These are phyloP conservation scores for Haberlea rhodopensis DNA, from an alignment of 257 asterid species.

Conservation along the genomic window DNA sequence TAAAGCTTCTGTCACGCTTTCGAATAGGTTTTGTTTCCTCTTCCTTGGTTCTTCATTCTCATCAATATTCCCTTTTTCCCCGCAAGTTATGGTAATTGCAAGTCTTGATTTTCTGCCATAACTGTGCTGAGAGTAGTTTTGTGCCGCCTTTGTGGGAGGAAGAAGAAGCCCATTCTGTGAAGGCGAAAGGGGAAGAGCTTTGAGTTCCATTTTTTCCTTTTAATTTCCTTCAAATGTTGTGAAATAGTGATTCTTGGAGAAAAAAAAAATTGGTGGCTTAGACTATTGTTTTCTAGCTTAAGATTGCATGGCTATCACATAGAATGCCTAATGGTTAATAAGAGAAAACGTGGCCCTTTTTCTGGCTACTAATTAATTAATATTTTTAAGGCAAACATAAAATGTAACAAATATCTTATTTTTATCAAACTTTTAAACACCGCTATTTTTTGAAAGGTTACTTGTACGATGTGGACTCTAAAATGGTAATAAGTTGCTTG, in stretches of 20 bases:
- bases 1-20: conserved; percentile 72
- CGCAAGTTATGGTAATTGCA: conserved; percentile 27
- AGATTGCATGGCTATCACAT: conserved; percentile 40
- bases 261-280: conserved; percentile 10
- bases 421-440: not conserved
- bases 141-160: conserved; percentile 23
- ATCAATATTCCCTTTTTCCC: conserved; percentile 40
- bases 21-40: conserved; percentile 57
- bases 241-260: not conserved
- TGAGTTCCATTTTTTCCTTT: conserved; percentile 41
- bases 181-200: conserved; percentile 52
- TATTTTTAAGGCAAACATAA: not conserved
- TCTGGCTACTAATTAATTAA: conserved; percentile 14
- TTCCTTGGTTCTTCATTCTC: conserved; percentile 24
- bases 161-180: conserved; percentile 45
- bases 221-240: not conserved
- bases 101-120: conserved; percentile 27
- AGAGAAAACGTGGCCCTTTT: conserved; percentile 58
- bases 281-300: conserved; percentile 12
- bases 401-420: not conserved
- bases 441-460: no score
- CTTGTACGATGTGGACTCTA: no score
- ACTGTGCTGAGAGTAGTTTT: conserved; percentile 6
- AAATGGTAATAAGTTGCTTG: no score
- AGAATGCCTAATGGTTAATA: conserved; percentile 39